Conservation (phyloP, 1,139 yeast species). For the Cylindricascospora bacillispora region DNA sequence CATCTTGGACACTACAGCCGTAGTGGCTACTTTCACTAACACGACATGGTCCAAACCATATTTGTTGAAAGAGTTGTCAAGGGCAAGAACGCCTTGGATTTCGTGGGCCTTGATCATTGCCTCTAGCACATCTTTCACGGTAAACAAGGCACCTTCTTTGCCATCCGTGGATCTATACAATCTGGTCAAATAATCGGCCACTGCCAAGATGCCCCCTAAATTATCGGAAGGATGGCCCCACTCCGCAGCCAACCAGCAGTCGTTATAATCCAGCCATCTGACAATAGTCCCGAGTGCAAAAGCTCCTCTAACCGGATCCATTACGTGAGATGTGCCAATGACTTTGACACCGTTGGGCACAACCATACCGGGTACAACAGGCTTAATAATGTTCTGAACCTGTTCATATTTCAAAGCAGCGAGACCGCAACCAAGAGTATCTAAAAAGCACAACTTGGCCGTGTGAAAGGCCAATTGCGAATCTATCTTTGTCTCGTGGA, state of each 20-base stretch:
- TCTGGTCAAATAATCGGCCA: constrained; percentile 44
- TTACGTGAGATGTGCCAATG: constrained; percentile 37
- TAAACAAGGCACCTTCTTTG: constrained; percentile 31
- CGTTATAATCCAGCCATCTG: constrained; percentile 49
- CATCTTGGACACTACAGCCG: constrained; percentile 46
- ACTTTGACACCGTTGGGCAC: constrained; percentile 44
- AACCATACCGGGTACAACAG: constrained; percentile 41
- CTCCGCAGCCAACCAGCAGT: constrained; percentile 54
- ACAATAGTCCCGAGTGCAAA: constrained; percentile 44
- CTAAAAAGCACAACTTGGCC: constrained; percentile 41
- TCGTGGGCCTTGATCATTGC: constrained; percentile 51
- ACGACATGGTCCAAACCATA: constrained; percentile 52
- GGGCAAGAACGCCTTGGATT: constrained; percentile 44
- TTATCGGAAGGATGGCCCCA: constrained; percentile 58
- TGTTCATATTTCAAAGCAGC: constrained; percentile 44
- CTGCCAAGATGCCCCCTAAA: constrained; percentile 45
- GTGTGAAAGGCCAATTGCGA: constrained; percentile 39
- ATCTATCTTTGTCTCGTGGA: constrained; percentile 35
- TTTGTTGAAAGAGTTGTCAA: constrained; percentile 45
- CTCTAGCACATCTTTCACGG: constrained; percentile 37
- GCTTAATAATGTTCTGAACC: constrained; percentile 37
- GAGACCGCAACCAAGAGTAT: constrained; percentile 48
- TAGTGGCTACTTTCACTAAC: constrained; percentile 47
- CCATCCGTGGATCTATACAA: constrained; percentile 31
- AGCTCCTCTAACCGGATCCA: constrained; percentile 47